Percentiles rank a stretch among this genome's conserved stretches.
Conservation (phyloP, 169 alveolate genomes). For the Ichthyophthirius multifiliis region DNA sequence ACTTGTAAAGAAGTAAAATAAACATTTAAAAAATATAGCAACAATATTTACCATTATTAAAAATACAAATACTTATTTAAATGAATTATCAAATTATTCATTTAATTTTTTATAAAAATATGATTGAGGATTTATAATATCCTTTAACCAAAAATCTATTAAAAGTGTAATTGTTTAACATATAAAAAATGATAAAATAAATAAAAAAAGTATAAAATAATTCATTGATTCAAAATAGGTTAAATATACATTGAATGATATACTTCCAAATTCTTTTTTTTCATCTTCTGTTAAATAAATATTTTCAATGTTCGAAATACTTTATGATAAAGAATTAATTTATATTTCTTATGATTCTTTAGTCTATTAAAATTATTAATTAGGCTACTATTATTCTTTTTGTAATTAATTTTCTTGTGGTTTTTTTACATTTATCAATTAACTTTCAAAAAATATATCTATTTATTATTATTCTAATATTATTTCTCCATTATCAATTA, state of each 20-base stretch:
- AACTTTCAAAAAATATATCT: background rate
- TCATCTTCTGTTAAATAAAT: background rate
- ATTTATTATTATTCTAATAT: no score
- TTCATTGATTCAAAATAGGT: slow-evolving; percentile 38
- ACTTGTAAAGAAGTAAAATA: no score
- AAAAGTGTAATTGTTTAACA: slow-evolving; percentile 19
- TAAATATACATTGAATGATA: slow-evolving; percentile 28
- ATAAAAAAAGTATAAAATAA: slow-evolving; percentile 6
- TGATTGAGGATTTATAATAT: slow-evolving; percentile 35
- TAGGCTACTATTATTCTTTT: background rate
- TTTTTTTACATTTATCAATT: background rate
- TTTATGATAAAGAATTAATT: no score
- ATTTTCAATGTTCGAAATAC: no score
- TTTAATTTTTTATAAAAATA: slow-evolving; percentile 26
- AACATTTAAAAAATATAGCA: no score
- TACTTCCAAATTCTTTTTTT: no score
- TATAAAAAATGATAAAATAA: slow-evolving; percentile 29
- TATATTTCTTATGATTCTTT: background rate
- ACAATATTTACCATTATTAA: slow-evolving; percentile 23
- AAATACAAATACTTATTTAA: slow-evolving; percentile 18
- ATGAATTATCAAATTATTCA: slow-evolving; percentile 27
- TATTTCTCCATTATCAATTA: slow-evolving; percentile 11
- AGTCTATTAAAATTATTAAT: no score
- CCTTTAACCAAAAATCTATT: slow-evolving; percentile 52
- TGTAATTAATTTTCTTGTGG: background rate